Conservation (phyloP, 1,139 yeast genomes). For the Groenewaldozyma auringiensis region DNA sequence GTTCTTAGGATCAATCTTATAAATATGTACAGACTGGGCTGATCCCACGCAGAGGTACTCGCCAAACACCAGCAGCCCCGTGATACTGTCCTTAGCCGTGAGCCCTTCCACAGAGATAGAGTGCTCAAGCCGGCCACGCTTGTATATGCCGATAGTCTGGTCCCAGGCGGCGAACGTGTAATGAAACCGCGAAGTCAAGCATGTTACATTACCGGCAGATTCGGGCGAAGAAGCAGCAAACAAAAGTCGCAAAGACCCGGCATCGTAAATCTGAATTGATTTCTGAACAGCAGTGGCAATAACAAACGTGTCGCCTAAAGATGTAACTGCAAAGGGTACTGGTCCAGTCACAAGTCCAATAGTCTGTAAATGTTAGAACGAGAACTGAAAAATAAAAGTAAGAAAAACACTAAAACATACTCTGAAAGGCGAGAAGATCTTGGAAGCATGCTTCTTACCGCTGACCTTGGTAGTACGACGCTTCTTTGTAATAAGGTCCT, state of each 20-base stretch:
- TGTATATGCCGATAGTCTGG: constrained; percentile 64
- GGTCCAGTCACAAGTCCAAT: constrained; percentile 48
- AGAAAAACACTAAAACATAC: constrained; percentile 21
- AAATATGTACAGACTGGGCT: constrained; percentile 51
- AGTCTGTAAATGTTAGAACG: constrained; percentile 20
- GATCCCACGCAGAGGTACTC: constrained; percentile 63
- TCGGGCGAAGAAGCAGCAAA: constrained; percentile 74
- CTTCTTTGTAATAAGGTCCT: constrained; percentile 5
- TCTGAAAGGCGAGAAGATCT: constrained; percentile 25
- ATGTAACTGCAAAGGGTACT: constrained; percentile 79
- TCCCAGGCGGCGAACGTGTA: constrained; percentile 75
- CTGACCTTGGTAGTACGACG: constrained; percentile 1
- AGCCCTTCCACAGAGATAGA: constrained; percentile 35
- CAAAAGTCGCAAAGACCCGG: constrained; percentile 72
- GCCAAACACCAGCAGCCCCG: constrained; percentile 61
- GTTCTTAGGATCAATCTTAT: constrained; percentile 45
- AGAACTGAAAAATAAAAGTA: background rate
- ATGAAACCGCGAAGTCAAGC: constrained; percentile 75
- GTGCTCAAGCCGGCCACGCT: constrained; percentile 70
- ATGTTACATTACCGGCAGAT: constrained; percentile 60
- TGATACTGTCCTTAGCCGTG: constrained; percentile 27
- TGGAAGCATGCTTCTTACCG: background rate
- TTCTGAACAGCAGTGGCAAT: constrained; percentile 86
- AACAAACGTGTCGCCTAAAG: constrained; percentile 80
- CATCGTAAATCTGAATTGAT: constrained; percentile 89